Evolutionary conservation across 352 stramenopile species (phyloP).

Genomic region (Pseudoperonospora humuli): DNA sequence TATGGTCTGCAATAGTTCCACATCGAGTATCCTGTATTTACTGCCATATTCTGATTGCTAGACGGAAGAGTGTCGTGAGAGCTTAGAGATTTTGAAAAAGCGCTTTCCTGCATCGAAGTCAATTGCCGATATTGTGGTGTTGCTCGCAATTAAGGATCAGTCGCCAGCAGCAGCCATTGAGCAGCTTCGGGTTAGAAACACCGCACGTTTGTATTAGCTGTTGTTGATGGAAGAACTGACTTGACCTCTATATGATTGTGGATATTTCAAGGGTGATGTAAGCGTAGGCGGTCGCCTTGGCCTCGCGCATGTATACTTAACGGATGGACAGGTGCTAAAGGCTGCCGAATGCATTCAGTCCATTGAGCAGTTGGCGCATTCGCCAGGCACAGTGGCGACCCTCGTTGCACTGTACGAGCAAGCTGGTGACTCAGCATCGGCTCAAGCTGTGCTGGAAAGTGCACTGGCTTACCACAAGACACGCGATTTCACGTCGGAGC

Average conservation of each 20-base stretch:
- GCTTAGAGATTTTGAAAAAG: slow-evolving; percentile 40
- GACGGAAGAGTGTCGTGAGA: slow-evolving; percentile 58
- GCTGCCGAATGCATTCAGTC: slow-evolving; percentile 53
- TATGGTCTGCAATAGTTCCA: neutral
- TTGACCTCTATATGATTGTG: neutral
- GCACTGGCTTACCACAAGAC: slow-evolving; percentile 48
- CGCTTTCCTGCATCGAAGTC: slow-evolving; percentile 52
- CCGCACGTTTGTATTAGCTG: neutral
- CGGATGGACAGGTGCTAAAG: slow-evolving; percentile 39
- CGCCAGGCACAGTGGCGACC: slow-evolving; percentile 70
- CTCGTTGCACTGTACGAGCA: slow-evolving; percentile 70
- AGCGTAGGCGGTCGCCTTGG: slow-evolving; percentile 57
- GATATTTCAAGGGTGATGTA: slow-evolving; percentile 25
- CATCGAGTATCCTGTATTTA: slow-evolving; percentile 1
- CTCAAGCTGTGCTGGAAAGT: slow-evolving; percentile 41
- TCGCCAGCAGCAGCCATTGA: slow-evolving; percentile 44
- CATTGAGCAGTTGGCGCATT: slow-evolving; percentile 55
- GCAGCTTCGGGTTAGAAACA: slow-evolving; percentile 27
- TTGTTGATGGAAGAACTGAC: neutral
- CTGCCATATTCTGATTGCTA: slow-evolving; percentile 12
- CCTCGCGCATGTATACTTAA: slow-evolving; percentile 61
- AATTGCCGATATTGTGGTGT: slow-evolving; percentile 52
- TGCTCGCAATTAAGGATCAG: slow-evolving; percentile 62
- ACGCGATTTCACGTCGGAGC: slow-evolving; percentile 42
- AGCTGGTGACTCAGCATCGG: slow-evolving; percentile 39